A percentile compares a stretch with the other conserved stretches of the same genome.
phyloP scores from a whole-genome alignment of 2,329 filamentous ascomycete genomes.

The Fusarium sp. region DNA sequence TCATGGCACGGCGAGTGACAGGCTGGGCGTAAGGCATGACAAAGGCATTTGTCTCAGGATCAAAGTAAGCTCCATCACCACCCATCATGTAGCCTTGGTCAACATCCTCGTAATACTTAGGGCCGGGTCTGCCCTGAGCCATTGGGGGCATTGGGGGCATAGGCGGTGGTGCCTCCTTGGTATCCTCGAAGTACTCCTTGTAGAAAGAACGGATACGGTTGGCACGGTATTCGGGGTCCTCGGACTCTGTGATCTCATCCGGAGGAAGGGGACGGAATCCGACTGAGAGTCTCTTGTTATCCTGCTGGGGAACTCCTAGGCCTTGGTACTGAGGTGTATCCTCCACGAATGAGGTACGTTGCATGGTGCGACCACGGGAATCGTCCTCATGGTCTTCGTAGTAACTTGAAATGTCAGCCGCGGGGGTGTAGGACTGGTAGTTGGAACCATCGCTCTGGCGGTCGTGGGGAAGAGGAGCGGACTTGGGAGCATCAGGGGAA shows the following conservation, averaged over 20 bases:
- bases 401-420: constrained; percentile 46
- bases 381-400: constrained; percentile 47
- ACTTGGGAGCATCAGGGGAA: constrained; percentile 25
- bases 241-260: constrained; percentile 78
- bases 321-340: constrained; percentile 44
- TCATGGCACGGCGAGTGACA: constrained; percentile 91
- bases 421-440: constrained; percentile 39
- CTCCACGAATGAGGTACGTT: constrained; percentile 40
- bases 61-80: constrained; percentile 72
- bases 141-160: constrained; percentile 49
- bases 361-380: constrained; percentile 49
- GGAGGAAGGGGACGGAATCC: constrained; percentile 87
- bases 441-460: constrained; percentile 33
- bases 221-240: constrained; percentile 92
- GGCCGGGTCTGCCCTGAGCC: constrained; percentile 37
- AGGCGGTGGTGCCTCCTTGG: constrained; percentile 60
- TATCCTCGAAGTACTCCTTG: constrained; percentile 98
- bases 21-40: constrained; percentile 87
- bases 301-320: constrained; percentile 64
- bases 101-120: constrained; percentile 78
- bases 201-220: constrained; percentile 99
- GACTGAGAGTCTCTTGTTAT: constrained; percentile 70
- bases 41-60: constrained; percentile 74
- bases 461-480: constrained; percentile 33
- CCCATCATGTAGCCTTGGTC: constrained; percentile 73